Conservation (phyloP, 2,329 filamentous ascomycete genomes). For the Hypoxylon sp. region DNA sequence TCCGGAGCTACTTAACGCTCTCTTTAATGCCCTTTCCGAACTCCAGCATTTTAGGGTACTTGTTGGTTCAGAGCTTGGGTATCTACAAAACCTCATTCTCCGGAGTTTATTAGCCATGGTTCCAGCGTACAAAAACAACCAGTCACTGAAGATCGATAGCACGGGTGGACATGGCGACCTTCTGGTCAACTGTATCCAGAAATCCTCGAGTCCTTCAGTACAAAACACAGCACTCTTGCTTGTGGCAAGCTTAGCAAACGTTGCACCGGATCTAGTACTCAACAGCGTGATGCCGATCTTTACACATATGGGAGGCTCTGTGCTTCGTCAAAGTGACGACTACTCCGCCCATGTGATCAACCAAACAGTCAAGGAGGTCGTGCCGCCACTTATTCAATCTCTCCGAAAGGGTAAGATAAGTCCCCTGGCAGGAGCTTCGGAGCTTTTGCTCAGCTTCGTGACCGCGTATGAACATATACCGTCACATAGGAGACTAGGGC, state of each 20-base stretch:
- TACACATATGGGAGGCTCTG: constrained; percentile 95
- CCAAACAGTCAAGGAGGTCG: constrained; percentile 93
- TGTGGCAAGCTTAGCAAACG: constrained; percentile 87
- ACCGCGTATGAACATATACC: constrained; percentile 98
- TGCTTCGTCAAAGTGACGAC: constrained; percentile 93
- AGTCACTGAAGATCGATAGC: constrained; percentile 77
- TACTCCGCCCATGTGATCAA: constrained; percentile 97
- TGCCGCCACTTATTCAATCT: constrained; percentile 90
- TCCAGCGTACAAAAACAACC: constrained; percentile 77
- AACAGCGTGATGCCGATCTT: constrained; percentile 99
- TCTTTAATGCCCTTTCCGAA: constrained; percentile 90
- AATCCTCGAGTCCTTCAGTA: constrained; percentile 90
- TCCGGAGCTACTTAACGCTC: constrained; percentile 79
- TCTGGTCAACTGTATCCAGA: constrained; percentile 93
- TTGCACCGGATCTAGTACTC: constrained; percentile 90
- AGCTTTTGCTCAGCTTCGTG: constrained; percentile 94
- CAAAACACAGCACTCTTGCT: constrained; percentile 92
- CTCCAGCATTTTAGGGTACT: constrained; percentile 87
- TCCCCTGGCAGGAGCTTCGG: constrained; percentile 84
- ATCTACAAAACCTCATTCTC: constrained; percentile 88
- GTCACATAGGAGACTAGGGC: constrained; percentile 81
- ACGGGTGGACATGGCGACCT: constrained; percentile 88
- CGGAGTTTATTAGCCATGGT: constrained; percentile 88
- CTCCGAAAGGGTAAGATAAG: constrained; percentile 84
- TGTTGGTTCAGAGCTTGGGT: constrained; percentile 88